These are phyloP conservation scores for Fusarium succisae DNA, from an alignment of 2,329 filamentous ascomycete species.

Conservation along the genomic window DNA sequence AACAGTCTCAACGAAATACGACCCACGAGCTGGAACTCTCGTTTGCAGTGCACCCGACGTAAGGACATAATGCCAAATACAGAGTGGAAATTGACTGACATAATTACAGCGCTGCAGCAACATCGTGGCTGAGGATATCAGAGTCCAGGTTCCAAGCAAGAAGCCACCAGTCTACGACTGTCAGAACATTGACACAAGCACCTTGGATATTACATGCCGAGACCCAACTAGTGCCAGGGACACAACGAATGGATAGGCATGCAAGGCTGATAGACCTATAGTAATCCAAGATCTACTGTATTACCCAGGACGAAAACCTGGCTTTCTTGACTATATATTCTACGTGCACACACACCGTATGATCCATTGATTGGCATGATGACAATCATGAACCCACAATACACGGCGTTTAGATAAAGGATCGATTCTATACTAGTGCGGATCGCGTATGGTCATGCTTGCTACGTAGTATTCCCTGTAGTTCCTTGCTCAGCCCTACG, in stretches of 20 bases:
- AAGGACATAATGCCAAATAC: not conserved
- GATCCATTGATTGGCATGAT: too few relatives aligned
- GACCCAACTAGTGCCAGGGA: constrained; percentile 16
- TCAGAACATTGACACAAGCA: constrained; percentile 24
- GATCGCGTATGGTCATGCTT: not conserved
- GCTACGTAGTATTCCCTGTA: not conserved
- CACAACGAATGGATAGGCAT: constrained; percentile 9
- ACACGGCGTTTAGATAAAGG: not conserved
- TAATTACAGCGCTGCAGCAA: constrained; percentile 35
- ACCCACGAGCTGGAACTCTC: constrained; percentile 43
- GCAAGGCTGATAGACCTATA: not conserved
- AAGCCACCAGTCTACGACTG: constrained; percentile 38
- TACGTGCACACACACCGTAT: not conserved
- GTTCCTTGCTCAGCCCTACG: not conserved
- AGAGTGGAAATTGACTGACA: not conserved
- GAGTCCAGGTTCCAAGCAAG: constrained; percentile 35
- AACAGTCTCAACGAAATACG: constrained; percentile 41
- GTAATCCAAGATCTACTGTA: too few relatives aligned
- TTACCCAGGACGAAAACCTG: not conserved
- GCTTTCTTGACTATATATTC: not conserved
- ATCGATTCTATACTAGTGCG: not conserved
- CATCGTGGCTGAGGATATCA: constrained; percentile 36
- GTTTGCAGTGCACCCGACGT: constrained; percentile 45
- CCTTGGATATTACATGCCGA: constrained; percentile 34
- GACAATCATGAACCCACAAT: not conserved